Base-by-base conservation (phyloP, 2,329 filamentous ascomycete species). In the Pseudonectria buxi region DNA sequence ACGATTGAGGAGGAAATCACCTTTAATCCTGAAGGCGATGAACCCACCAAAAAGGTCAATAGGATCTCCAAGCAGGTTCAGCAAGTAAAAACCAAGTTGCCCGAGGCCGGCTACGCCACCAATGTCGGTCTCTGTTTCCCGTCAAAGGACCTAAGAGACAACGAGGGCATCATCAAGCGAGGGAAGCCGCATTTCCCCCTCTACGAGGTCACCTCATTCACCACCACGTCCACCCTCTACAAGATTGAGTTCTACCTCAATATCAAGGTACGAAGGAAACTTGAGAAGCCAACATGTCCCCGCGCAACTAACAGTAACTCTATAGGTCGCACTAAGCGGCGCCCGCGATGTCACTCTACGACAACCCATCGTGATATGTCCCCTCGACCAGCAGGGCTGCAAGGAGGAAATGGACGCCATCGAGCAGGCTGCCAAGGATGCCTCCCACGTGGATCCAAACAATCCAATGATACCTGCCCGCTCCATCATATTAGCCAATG, bases 381-480 rank as follows among this genome's bases (percentile, higher is more conserved):
- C 92, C 0, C 78, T 95, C 43, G 92, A 98, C 55, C 87, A 95
- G 55, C 86, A 94, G 47, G 86, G 83, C 12, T 98, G 92, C 65
- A 95, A 94, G 61, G 89, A 95, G 57, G 92, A 96, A 65, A 95
- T 98, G 87, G 89, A 95, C 53, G 89, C 89, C 26, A 96, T 98
- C 45, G 89, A 95, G 57, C 87, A 95, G 62, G 86, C 92, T 1
- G 92, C 92, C 28, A 90, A 89, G 61, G 90, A 96, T 50, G 90
- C 92, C 2, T 83, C 86, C 12, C 79, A 85, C 43, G 82, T 96
- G 41, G 87, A 90, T 49, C 83, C 83, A 1, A 85, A 92, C 43
- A 86, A 94, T 43, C 92, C 89, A 0, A 89, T 94, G 81, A 64
- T 95, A n/a, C 89, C 92, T 1, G 82, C 89, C 1, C 80, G 82